Evolutionary conservation across 352 stramenopile species (phyloP), one percentile per base, ranked within the genome.

Genomic region (Thraustochytrium sp.): DNA sequence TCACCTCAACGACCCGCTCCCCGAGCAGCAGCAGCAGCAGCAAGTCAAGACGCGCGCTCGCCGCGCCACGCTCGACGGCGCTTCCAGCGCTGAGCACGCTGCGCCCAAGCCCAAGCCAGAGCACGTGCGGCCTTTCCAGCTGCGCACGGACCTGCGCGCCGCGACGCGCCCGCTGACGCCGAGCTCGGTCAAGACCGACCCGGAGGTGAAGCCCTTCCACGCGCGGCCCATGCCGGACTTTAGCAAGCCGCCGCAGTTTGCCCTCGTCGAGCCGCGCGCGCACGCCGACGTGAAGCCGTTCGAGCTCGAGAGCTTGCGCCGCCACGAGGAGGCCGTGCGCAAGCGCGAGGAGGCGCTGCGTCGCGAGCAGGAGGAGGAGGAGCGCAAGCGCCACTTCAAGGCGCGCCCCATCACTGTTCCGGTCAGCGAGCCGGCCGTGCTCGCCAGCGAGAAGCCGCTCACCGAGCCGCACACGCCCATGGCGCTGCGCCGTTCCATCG

Each of bases 141-240:
- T 80, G 23, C 34, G 31, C 23, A 80, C 68, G 5, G 68, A 80
- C 42, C 23, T 16, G 16, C 34, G 68, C 18, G 68, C 68, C 13
- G 21, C 46, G 23, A 49, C 44, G 34, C 42, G 68, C 1, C 68
- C 68, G 11, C 5, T 18, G 31, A 8, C 68, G 4, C 49, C 48
- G 26, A 13, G 4, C 37, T 61, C 68, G 23, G 23, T 46, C 18
- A 16, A 21, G 18, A 23, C n/a, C 21, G 40, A 36, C 37, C n/a
- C 40, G 0, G 31, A 80, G 42, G 18, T 31, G 0, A 29, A 80
- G 68, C 51, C 23, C 2, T 65, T 61, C 68, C 44, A 63, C 13
- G 62, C 48, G 44, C 31, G 68, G 31, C 48, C 34, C 5, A 68
- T 80, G 68, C 68, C 68, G n/a, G 38, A 80, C 42, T 80, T 80